Evolutionary conservation across 208 protist genomes (phyloP).

Genomic region (Eutreptiella sp.): DNA sequence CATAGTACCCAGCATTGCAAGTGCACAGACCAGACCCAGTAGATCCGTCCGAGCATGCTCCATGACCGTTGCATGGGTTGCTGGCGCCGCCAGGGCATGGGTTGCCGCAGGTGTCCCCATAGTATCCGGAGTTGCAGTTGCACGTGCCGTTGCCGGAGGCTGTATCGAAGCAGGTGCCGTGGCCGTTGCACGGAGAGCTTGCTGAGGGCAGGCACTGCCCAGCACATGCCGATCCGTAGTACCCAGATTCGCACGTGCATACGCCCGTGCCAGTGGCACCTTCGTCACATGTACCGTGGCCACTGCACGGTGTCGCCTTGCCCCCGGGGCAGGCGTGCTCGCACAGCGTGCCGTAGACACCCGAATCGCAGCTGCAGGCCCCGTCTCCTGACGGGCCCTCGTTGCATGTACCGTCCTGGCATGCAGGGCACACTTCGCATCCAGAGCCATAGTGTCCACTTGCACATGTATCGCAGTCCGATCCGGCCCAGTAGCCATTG

Average conservation of each 20-base stretch:
- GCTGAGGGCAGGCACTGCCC: background rate
- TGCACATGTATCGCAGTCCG: background rate
- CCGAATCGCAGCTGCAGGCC: constrained; percentile 17
- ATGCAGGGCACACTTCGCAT: background rate
- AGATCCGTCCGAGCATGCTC: constrained; percentile 11
- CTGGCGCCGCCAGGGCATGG: background rate
- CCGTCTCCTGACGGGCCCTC: constrained; percentile 31
- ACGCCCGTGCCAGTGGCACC: constrained; percentile 2
- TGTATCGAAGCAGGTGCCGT: constrained; percentile 15
- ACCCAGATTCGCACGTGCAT: constrained; percentile 12
- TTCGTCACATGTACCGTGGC: constrained; percentile 20
- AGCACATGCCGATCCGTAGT: background rate
- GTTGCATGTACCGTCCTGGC: constrained; percentile 1
- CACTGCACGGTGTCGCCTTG: constrained; percentile 19
- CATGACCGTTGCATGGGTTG: background rate
- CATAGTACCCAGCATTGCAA: background rate
- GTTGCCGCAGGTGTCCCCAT: background rate
- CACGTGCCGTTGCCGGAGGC: constrained; percentile 5
- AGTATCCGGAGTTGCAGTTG: constrained; percentile 13
- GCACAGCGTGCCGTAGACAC: constrained; percentile 19
- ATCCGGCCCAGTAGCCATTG: background rate
- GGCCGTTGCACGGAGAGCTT: background rate
- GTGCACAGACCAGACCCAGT: constrained; percentile 11
- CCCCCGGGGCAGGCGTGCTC: constrained; percentile 21
- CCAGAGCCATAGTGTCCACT: background rate